phyloP scores from a whole-genome alignment of 345 rosid genomes.

The Eucalyptus regnans region DNA sequence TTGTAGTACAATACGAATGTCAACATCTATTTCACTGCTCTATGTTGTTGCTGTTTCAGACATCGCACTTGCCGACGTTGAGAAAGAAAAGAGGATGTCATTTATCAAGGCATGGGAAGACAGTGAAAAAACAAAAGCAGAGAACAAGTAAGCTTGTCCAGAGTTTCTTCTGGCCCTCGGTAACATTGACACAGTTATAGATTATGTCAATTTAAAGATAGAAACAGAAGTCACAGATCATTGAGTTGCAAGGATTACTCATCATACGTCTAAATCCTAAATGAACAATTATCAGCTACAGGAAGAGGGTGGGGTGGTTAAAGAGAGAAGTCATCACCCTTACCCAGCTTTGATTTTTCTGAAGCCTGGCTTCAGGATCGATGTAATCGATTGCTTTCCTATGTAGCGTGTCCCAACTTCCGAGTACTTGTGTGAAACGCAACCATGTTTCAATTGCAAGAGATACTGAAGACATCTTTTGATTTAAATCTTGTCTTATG shows the following conservation, averaged over 20 bases:
- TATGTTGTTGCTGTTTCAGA: constrained; percentile 19
- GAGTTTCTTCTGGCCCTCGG: background rate
- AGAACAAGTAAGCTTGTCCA: constrained; percentile 50
- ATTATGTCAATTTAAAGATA: background rate
- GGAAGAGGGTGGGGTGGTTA: background rate
- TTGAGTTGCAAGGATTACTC: background rate
- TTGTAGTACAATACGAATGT: background rate
- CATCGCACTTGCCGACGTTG: constrained; percentile 67
- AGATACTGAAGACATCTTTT: background rate
- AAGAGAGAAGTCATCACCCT: background rate
- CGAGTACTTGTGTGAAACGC: background rate
- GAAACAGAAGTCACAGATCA: background rate
- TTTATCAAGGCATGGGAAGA: constrained; percentile 92
- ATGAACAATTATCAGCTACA: background rate
- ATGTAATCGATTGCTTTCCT: background rate
- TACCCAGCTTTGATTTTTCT: background rate
- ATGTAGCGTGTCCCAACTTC: background rate
- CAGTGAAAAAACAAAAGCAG: constrained; percentile 67
- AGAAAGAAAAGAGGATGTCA: constrained; percentile 53
- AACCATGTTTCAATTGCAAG: background rate
- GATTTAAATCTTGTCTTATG: background rate
- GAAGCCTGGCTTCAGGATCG: background rate
- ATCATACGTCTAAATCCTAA: background rate
- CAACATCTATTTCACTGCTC: background rate
- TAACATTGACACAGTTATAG: background rate